Evolutionary conservation across 2,329 filamentous ascomycete genomes (phyloP), one percentile per base, ranked within the genome.

Genomic region (Cephalotrichum gorgonifer): DNA sequence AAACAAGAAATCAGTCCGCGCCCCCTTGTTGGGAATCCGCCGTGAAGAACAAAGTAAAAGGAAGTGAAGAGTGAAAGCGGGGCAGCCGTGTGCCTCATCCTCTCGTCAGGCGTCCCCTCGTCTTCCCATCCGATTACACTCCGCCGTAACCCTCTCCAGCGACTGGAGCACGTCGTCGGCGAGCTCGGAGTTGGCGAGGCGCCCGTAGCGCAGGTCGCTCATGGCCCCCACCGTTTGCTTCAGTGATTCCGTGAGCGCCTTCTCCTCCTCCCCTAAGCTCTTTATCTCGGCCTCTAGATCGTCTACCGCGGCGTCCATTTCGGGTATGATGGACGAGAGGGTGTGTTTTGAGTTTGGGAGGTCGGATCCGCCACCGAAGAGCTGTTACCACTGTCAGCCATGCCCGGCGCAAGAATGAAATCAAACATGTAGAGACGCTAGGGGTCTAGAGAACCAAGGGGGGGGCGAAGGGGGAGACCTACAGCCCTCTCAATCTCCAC

Each of bases 141-240:
- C 45, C 22, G 42, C 28, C 20, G 50, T 47, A 30, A 88, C 69
- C 53, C 75, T 73, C 53, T 72, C 69, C 31, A 93, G 68, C 6
- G 83, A 83, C 43, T 83, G 76, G 17, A 88, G 67, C 27, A 88
- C 77, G 55, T 89, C 83, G 43, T 79, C 74, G 25, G 72, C 73
- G 28, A 90, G 66, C 51, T 79, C 73, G 22, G 73, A 64, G 54
- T 86, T 85, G 31, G 78, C 74, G 51, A 93, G 76, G 49, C 81
- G 82, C 33, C 89, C 88, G 58, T 93, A 91, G 43, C 86, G 81
- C 49, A 95, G 72, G 64, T 94, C 87, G 63, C 88, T 94, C 61
- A 95, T 69, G 44, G 78, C 79, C 28, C 84, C 84, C 15, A 93
- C 76, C 0, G 76, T 83, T 50, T 79, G 74, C 54, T 75, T 74